These are phyloP conservation scores for Polymyxa betae DNA, from an alignment of 208 protist species.

Conservation along the genomic window DNA sequence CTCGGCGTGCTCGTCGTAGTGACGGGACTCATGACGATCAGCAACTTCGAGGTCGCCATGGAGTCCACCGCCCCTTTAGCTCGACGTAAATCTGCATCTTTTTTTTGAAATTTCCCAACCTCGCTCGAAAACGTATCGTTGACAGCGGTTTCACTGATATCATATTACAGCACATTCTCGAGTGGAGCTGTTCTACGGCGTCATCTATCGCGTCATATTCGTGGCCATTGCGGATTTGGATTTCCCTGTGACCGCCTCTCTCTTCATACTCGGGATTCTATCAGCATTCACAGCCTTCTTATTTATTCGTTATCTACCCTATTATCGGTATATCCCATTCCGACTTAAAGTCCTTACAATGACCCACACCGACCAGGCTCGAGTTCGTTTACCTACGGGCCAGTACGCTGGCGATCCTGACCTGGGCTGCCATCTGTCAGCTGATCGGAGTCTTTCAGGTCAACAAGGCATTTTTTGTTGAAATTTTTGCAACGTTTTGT, in stretches of 20 bases:
- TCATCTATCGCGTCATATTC: background rate
- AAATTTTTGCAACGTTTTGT: too few relatives aligned
- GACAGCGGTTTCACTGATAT: background rate
- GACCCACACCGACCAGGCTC: background rate
- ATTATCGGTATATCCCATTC: background rate
- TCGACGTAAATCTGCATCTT: background rate
- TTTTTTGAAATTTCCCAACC: too few relatives aligned
- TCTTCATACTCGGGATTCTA: background rate
- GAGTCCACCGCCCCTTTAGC: background rate
- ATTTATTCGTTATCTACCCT: background rate
- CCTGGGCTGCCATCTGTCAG: conserved; percentile 1
- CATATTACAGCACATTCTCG: background rate
- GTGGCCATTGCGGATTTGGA: background rate
- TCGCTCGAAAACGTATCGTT: background rate
- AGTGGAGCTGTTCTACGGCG: background rate
- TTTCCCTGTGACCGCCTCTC: background rate
- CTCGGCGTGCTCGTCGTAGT: background rate
- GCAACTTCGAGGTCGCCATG: background rate
- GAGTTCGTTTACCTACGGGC: background rate
- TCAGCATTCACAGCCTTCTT: background rate
- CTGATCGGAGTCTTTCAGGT: background rate
- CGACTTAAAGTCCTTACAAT: too few relatives aligned
- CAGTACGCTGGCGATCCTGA: background rate
- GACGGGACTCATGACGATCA: background rate
- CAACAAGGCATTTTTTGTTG: too few relatives aligned